Base-by-base conservation (phyloP, 371 early-diverging fungal genomes). In the Lichtheimia corymbifera region DNA sequence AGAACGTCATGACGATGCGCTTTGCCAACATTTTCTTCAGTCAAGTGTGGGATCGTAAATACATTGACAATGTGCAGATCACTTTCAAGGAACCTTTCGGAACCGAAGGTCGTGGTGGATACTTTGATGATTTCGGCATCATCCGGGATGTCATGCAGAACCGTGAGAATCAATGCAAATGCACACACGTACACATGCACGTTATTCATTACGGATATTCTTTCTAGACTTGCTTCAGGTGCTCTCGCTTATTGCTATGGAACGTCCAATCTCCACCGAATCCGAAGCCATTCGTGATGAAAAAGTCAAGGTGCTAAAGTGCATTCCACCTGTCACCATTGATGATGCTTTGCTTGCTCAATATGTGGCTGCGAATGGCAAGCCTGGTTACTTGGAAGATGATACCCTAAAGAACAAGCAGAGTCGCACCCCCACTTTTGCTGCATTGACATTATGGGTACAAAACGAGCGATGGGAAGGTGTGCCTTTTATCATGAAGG, bases 101-200 rank as follows among this genome's bases (percentile, higher is more conserved):
- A 18, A 98, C 97, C 5, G 95, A 98, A 69, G 99, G 99, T 41
- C 93, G 99, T 41, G 98, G 99, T 50, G 96, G 97, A 12, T 99
- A 99, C 84, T 99, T 99, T 88, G 99, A 99, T 76, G 93, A 97
- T 74, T 96, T 95, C 77, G 99, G 99, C 51, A 97, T 99, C 55
- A 94, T 99, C 66, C 95, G 99, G 63, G 99, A 99, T 74, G 98
- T 99, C 28, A 96, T 99, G 89, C 99, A 99, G 83, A 99, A 99
- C 87, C 92, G 85, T 84, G 80, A 70, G 84, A 35, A 35, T 35
- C 35, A 35, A 35, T 35, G 35, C 35, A 35, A 35, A 9, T 11
- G 35, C 11, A 6, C 11, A 35, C 35, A 35, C 28, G 2, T 11
- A 35, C 24, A n/a, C 22, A 11, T 22, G 24, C 24, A 50, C 22